These are phyloP conservation scores for Hymenoscyphus repandus DNA, from an alignment of 2,329 filamentous ascomycete genomes.

Conservation along the genomic window DNA sequence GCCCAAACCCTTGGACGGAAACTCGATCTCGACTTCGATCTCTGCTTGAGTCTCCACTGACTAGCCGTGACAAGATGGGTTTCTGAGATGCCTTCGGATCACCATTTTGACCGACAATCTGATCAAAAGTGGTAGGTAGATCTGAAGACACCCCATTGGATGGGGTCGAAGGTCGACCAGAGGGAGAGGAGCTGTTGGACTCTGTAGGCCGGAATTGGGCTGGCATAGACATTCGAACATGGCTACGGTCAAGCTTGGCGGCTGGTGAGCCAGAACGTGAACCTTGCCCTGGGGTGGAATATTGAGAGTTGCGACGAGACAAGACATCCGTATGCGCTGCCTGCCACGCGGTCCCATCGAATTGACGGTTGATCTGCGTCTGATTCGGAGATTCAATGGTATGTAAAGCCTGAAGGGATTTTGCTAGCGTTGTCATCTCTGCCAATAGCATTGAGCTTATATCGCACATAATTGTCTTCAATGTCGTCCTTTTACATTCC, in stretches of 20 bases:
- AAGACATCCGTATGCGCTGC: conserved; percentile 37
- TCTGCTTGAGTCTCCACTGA: conserved; percentile 15
- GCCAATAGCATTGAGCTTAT: conserved; percentile 68
- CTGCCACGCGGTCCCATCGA: conserved; percentile 40
- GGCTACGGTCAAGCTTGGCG: conserved; percentile 51
- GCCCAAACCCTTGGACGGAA: conserved; percentile 66
- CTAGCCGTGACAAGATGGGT: conserved; percentile 18
- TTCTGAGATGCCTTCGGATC: conserved; percentile 14
- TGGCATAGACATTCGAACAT: conserved; percentile 78
- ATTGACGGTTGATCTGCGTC: conserved; percentile 35
- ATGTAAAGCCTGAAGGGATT: conserved; percentile 65
- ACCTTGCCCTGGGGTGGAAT: conserved; percentile 36
- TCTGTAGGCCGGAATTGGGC: conserved; percentile 39
- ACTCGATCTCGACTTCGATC: conserved; percentile 43
- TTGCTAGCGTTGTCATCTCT: conserved; percentile 70
- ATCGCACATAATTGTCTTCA: conserved; percentile 76
- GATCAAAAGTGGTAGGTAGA: conserved; percentile 22
- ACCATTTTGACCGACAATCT: conserved; percentile 19
- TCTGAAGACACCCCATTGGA: conserved; percentile 20
- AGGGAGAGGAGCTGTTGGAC: conserved; percentile 25
- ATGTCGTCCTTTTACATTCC: conserved; percentile 68
- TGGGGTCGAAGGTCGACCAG: conserved; percentile 35
- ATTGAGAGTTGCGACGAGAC: conserved; percentile 52
- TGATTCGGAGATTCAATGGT: conserved; percentile 72
- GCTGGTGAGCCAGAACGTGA: conserved; percentile 51